Evolutionary conservation across 169 alveolate genomes (phyloP), one percentile per base, ranked within the genome.

Genomic region (Plasmodium gaboni): DNA sequence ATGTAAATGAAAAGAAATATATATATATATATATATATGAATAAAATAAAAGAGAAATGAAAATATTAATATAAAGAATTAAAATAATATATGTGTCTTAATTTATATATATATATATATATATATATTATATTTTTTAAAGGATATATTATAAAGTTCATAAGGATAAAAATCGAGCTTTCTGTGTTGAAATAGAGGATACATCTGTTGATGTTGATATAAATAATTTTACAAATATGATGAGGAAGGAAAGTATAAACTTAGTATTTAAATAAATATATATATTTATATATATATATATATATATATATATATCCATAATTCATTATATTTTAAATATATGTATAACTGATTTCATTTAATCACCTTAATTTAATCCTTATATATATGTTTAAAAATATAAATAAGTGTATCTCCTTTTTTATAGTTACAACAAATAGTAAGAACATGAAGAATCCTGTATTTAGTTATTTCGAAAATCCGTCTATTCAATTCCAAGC

Each of bases 141-240:
- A 80, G 89, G 73, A 51, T 80, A 32, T 80, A 80, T 48, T 80
- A 80, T 61, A 80, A 80, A 26, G 89, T 80, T 32, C 73, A 80
- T 71, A 46, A 28, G 63, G 89, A 80, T 26, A 67, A 68, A 67
- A 80, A 28, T 13, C 19, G 80, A 67, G 68, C 51, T 22, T 80
- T 80, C 28, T 80, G 89, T 26, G 89, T 80, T 67, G 89, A 80
- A 60, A 80, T 80, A 51, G 89, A 80, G 65, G 89, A 80, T 48
- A 80, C 89, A 0, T 80, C 73, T 53, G 64, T 80, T 80, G 76
- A 80, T 26, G 71, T 67, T 22, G 80, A 80, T n/a, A 60, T 80
- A 71, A 80, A 80, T 28, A 32, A 28, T 59, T 80, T 80, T 42
- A 80, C 46, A 38, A 53, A 61, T 44, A 80, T 80, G 89, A 15